Evolutionary conservation across 2,329 filamentous ascomycete genomes (phyloP).

Genomic region (Orbilia quercus): DNA sequence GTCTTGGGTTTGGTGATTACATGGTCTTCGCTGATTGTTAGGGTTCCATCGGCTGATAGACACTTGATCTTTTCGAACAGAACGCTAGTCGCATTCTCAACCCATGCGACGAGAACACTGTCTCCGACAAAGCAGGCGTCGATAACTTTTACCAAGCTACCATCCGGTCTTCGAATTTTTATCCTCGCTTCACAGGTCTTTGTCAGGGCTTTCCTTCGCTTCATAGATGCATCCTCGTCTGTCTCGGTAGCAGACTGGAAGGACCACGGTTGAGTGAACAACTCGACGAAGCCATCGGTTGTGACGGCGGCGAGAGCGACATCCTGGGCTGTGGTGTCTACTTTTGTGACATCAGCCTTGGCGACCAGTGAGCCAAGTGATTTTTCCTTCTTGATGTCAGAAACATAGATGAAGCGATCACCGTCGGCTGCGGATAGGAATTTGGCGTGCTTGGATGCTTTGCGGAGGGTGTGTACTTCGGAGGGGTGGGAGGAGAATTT

Average conservation of each 20-base stretch:
- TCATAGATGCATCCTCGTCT: conserved; percentile 55
- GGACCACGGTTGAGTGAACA: conserved; percentile 67
- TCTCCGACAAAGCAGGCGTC: conserved; percentile 65
- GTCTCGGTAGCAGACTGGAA: conserved; percentile 62
- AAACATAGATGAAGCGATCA: conserved; percentile 68
- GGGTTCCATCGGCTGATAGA: conserved; percentile 65
- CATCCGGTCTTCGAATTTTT: conserved; percentile 65
- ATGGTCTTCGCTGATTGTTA: conserved; percentile 65
- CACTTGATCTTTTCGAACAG: conserved; percentile 67
- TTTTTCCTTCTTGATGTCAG: conserved; percentile 64
- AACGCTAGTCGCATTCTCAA: conserved; percentile 67
- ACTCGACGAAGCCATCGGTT: conserved; percentile 66
- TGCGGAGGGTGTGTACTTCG: conserved; percentile 66
- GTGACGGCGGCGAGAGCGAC: conserved; percentile 66
- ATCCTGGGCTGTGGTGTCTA: conserved; percentile 60
- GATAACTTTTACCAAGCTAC: conserved; percentile 64
- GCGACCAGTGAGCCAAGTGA: conserved; percentile 67
- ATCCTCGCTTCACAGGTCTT: conserved; percentile 65
- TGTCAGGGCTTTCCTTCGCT: conserved; percentile 64
- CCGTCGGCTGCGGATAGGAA: conserved; percentile 67
- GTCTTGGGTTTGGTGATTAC: conserved; percentile 65
- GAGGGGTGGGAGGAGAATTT: conserved; percentile 67
- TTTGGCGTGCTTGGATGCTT: conserved; percentile 60
- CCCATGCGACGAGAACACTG: conserved; percentile 66
- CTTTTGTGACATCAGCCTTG: conserved; percentile 64